Base-by-base conservation (phyloP, 768 basidiomycete species). In the Hysterangium stoloniferum region DNA sequence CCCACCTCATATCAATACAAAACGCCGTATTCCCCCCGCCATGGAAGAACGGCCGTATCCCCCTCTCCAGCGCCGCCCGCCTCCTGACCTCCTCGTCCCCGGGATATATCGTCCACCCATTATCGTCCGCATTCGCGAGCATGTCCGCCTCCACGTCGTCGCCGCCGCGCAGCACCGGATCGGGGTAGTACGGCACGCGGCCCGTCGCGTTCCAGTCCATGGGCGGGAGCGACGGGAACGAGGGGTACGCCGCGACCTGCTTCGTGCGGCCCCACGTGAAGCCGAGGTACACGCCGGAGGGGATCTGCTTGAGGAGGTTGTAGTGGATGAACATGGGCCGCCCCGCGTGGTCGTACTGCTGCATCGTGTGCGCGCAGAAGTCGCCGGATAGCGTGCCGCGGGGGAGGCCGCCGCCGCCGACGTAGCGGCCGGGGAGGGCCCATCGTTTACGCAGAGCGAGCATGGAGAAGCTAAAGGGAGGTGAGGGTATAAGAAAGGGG, bases 391-490 rank as follows among this genome's bases (percentile, higher is more conserved):
- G 15, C 46, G 64, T 31, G 59, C 62, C 25, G 52, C 60, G 15
- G 42, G 69, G 67, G n/a, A 72, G 53, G 4, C 58, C 66, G 1
- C 62, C 71, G 0, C 68, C 61, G 4, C 66, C 66, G 31, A 73
- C 64, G 54, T 65, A 67, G 5, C 68, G 63, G 1, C 71, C 70
- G 1, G 71, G 71, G 3, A 70, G 64, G 3, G 64, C 70, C 71
- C 71, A 73, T 15, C 71, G 62, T 47, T 73, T 73, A 4, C 70
- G 55, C 0, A 73, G 58, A 0, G 66, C 64, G 1, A 70, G 60
- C 51, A 71, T 54, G 0, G 69, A 67, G 62, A 66, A 70, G 1
- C 68, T 57, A 58, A 63, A 45, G 2, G 29, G 31, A 32, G 15
- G 31, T 17, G 31, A 13, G n/a, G 24, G 22, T 42, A 31, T n/a